Evolutionary conservation across 306 rosid species (phyloP), one percentile per base, ranked within the genome.

Genomic region (Oemleria cerasiformis): DNA sequence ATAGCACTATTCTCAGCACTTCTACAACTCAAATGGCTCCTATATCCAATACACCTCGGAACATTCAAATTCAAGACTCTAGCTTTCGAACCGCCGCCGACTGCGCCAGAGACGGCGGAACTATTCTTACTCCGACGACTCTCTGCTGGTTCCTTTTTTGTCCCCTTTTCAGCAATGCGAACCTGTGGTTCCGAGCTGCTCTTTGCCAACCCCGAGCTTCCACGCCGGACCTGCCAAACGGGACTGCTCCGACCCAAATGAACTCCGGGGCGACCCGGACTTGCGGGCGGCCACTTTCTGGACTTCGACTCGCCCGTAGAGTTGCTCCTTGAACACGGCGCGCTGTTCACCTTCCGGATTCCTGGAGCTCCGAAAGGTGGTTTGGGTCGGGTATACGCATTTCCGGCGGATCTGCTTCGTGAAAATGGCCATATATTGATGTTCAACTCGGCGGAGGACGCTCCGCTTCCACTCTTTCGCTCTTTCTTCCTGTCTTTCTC

Each of bases 261-360:
- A 58, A 94, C 88, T 0, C 99, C 97, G 11, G 86, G 38, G 21
- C 97, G 91, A 50, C 87, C 87, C 30, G 99, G 99, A 51, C 99
- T 94, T 40, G 83, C 85, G 0, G 97, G 97, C 88, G 97, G 97
- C 96, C 95, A 88, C 49, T 91, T 94, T 53, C 88, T 84, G 17
- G 96, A 89, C 78, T 91, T 94, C 58, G 99, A 87, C 30, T 94
- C 97, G 0, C 99, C 97, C 15, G 97, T 77, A 0, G 99, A 94
- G 84, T 94, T 94, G 76, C 99, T 91, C 64, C 99, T 85, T 14
- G 99, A 94, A 30, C 99, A 94, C 1, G 97, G 99, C 5, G 99
- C 99, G 79, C 99, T 94, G 84, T 94, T 91, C 0, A 85, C 97
- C 75, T 85, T 89, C 42, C 96, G 88, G 70, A 86, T 61, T 0